A percentile compares a stretch with the other conserved stretches of the same genome.
Evolutionary conservation across 225 moss, liverwort and hornwort genomes (phyloP).

Genomic region (Rhytidiadelphus loreus): DNA sequence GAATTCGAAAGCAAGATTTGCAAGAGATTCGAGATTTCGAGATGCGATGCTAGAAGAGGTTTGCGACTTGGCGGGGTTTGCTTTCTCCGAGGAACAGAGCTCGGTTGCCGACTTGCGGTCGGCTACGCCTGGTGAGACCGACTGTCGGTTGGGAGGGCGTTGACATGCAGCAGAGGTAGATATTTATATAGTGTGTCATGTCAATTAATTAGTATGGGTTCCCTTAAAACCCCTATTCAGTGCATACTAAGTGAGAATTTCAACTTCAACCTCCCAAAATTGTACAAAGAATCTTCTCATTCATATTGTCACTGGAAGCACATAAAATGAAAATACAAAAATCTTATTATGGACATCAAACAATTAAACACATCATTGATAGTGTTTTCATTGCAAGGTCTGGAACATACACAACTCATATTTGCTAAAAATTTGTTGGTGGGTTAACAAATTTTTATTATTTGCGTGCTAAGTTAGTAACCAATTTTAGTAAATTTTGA

Average conservation of each 20-base stretch:
- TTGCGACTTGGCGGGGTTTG: background rate
- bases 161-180: too few relatives aligned
- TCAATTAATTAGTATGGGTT: too few relatives aligned
- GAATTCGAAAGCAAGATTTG: background rate
- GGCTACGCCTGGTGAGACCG: background rate
- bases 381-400: background rate
- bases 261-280: background rate
- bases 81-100: background rate
- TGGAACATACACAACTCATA: background rate
- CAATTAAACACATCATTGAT: background rate
- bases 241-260: too few relatives aligned
- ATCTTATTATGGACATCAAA: background rate
- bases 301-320: background rate
- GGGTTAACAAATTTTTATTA: rapidly evolving
- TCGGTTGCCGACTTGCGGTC: background rate
- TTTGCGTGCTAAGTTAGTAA: rapidly evolving
- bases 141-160: background rate
- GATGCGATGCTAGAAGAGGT: background rate
- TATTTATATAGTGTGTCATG: too few relatives aligned
- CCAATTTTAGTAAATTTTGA: background rate
- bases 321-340: background rate
- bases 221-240: too few relatives aligned
- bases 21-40: background rate
- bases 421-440: background rate
- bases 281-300: background rate